A percentile compares a stretch with the other conserved stretches of the same genome.
Conservation (phyloP, 371 early-diverging fungal genomes). For the Parasitella parasitica region DNA sequence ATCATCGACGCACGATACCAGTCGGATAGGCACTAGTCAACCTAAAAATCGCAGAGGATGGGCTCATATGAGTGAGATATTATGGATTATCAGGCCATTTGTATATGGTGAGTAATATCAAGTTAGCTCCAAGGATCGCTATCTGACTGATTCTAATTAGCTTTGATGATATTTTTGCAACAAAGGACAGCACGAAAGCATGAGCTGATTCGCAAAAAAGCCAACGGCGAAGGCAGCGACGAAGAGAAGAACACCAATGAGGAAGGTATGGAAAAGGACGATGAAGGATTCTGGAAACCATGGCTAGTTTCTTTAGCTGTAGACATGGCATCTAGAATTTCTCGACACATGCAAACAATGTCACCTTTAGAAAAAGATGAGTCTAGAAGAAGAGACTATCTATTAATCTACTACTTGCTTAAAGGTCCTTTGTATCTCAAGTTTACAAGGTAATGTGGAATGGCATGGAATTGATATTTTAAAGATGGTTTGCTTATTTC, state of each 20-base stretch:
- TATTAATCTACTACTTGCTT: conserved; percentile 37
- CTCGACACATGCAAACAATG: conserved; percentile 30
- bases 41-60: conserved; percentile 14
- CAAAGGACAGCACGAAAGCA: not conserved
- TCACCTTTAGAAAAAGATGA: conserved; percentile 38
- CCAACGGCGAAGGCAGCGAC: not conserved
- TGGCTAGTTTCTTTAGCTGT: conserved; percentile 40
- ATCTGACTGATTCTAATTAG: not conserved
- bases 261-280: conserved; percentile 12
- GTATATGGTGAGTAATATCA: conserved; percentile 32
- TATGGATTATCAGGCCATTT: conserved; percentile 42
- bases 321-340: conserved; percentile 27
- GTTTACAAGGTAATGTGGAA: conserved; percentile 31
- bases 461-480: not conserved
- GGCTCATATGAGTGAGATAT: conserved; percentile 31
- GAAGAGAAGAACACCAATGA: not conserved
- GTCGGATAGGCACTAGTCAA: not conserved
- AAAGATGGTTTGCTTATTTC: too few relatives aligned
- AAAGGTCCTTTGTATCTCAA: conserved; percentile 32
- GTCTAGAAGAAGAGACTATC: conserved; percentile 29
- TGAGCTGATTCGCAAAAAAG: not conserved
- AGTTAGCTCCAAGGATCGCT: not conserved
- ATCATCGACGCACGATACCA: not conserved
- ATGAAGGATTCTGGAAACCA: conserved; percentile 35
- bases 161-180: conserved; percentile 8